Evolutionary conservation across 2,329 filamentous ascomycete species (phyloP).

Genomic region (Diaporthe ampelina): DNA sequence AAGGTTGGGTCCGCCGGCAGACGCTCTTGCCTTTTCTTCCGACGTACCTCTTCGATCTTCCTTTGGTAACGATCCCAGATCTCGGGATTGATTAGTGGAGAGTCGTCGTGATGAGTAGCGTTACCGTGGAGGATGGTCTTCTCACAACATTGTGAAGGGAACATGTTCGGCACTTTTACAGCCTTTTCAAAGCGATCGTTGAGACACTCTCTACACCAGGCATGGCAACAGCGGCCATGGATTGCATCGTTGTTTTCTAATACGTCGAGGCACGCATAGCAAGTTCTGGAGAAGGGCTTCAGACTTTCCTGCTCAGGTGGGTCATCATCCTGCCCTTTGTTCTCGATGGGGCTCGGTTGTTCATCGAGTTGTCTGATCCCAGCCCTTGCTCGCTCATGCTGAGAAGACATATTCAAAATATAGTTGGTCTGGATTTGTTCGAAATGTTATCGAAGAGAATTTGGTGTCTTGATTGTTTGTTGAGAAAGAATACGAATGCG

Average conservation of each 20-base stretch:
- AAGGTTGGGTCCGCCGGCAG: slow-evolving; percentile 63
- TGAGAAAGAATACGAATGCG: too few relatives aligned
- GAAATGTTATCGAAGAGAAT: too few relatives aligned
- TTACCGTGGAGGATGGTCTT: neutral
- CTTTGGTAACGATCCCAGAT: slow-evolving; percentile 54
- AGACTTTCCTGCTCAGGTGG: too few relatives aligned
- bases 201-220: neutral
- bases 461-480: too few relatives aligned
- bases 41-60: slow-evolving; percentile 50
- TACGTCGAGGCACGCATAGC: neutral
- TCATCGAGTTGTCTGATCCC: too few relatives aligned
- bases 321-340: too few relatives aligned
- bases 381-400: too few relatives aligned
- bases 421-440: too few relatives aligned
- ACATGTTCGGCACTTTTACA: neutral
- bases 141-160: slow-evolving; percentile 11
- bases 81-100: slow-evolving; percentile 52
- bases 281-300: neutral
- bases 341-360: too few relatives aligned
- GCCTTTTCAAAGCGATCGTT: neutral
- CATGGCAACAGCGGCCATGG: neutral
- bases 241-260: neutral
- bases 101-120: neutral
- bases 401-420: too few relatives aligned
- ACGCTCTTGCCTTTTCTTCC: slow-evolving; percentile 55